Base-by-base conservation (phyloP, 352 stramenopile genomes). In the Pythium rishiriense region DNA sequence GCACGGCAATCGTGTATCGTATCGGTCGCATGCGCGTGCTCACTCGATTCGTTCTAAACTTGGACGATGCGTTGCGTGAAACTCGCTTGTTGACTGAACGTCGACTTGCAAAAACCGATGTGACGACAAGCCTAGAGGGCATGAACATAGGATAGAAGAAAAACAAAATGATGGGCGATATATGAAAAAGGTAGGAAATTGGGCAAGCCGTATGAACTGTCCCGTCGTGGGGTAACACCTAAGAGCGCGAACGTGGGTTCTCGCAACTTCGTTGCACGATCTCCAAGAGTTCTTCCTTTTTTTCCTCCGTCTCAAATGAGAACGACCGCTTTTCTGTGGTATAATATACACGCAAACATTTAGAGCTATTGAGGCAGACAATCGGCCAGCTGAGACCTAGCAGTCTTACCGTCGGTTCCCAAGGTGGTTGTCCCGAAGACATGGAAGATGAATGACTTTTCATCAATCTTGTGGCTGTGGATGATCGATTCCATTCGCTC, bases 321-420 rank as follows among this genome's bases (percentile, higher is more conserved):
- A 93, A 91, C 17, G 85, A 72, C 24, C 84, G 81, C 56, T 84
- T 88, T 66, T 93, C 83, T 92, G 35, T 24, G 29, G 24, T 0
- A 14, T 26, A 39, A 24, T 62, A n/a, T n/a, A n/a, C n/a, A n/a
- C n/a, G n/a, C n/a, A n/a, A n/a, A n/a, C n/a, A n/a, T n/a, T n/a
- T n/a, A n/a, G 6, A 29, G 10, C 8, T 17, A 15, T 29, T 29
- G 7, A 22, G 8, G 5, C n/a, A 15, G 9, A 12, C 7, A 50
- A n/a, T n/a, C 15, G 7, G 21, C 19, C 39, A 46, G 39, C 8
- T 24, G 26, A 45, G 42, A 55, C 33, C 4, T 42, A 28, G 11
- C 42, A 43, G 35, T 66, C 66, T 59, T 35, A 91, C 85, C 85
- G 76, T 91, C 74, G 35, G 19, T 58, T 33, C 79, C 81, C 10